These are phyloP conservation scores for Sordariomycetes sp. DNA, from an alignment of 2,329 filamentous ascomycete species.

Conservation along the genomic window DNA sequence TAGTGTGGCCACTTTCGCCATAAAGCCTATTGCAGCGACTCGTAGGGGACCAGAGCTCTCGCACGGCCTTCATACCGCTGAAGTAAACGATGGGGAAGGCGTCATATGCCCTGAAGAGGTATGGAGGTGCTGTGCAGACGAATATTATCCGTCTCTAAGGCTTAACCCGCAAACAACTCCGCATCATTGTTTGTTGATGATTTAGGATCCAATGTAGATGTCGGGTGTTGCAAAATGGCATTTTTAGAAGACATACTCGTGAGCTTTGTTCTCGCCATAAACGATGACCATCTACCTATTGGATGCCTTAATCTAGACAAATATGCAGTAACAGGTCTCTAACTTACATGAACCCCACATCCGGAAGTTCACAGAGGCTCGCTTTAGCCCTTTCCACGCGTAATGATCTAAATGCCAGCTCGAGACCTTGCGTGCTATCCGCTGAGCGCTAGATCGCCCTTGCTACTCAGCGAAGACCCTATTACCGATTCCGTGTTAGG, in stretches of 20 bases:
- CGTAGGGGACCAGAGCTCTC: constrained; percentile 7
- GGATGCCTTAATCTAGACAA: neutral
- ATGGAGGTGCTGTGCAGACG: neutral
- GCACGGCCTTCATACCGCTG: constrained; percentile 10
- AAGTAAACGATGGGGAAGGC: neutral
- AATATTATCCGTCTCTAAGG: neutral
- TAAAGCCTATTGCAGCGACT: constrained; percentile 29
- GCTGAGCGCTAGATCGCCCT: neutral
- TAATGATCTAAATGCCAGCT: neutral
- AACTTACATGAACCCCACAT: neutral
- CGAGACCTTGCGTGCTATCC: neutral
- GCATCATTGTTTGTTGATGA: neutral
- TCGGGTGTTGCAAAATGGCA: neutral
- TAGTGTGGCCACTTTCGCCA: constrained; percentile 10
- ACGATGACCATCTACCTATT: neutral
- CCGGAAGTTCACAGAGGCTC: neutral
- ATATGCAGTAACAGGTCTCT: neutral
- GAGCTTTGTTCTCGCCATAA: neutral
- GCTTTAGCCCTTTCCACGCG: neutral
- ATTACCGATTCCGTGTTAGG: neutral
- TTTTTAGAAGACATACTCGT: neutral
- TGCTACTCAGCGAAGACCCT: neutral
- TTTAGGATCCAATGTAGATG: neutral
- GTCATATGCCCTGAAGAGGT: constrained; percentile 5
- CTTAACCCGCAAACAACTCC: neutral